A percentile compares a stretch with the other conserved stretches of the same genome.
These are phyloP conservation scores for Xerocomus amazonicus DNA, from an alignment of 1,284 basidiomycete genomes.

Conservation along the genomic window DNA sequence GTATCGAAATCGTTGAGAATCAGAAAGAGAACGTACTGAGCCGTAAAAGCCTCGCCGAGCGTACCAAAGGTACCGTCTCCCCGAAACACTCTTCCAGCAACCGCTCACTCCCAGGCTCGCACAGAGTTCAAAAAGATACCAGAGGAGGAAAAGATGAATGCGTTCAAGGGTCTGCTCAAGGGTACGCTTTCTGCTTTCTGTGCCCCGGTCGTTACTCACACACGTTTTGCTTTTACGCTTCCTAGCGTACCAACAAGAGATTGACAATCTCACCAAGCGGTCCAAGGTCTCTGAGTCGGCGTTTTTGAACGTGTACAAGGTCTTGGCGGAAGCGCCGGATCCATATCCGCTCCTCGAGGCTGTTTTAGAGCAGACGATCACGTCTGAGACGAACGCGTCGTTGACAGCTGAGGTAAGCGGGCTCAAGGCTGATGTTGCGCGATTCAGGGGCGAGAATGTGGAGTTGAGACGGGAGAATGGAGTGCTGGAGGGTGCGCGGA, in stretches of 20 bases:
- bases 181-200: slow-evolving; percentile 37
- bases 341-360: slow-evolving; percentile 94
- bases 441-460: slow-evolving; percentile 74
- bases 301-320: slow-evolving; percentile 91
- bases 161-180: slow-evolving; percentile 87
- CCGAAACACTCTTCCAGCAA: background rate
- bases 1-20: slow-evolving; percentile 93
- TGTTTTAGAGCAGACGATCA: slow-evolving; percentile 89
- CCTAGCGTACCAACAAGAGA: slow-evolving; percentile 97
- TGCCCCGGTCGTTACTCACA: background rate
- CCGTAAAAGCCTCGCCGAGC: slow-evolving; percentile 89
- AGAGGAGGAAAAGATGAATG: slow-evolving; percentile 78
- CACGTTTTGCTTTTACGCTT: background rate
- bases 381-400: slow-evolving; percentile 45
- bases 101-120: background rate
- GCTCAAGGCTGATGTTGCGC: slow-evolving; percentile 68
- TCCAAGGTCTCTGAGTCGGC: slow-evolving; percentile 90
- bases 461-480: slow-evolving; percentile 66
- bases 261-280: slow-evolving; percentile 90
- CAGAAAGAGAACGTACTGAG: slow-evolving; percentile 94
- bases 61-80: slow-evolving; percentile 74
- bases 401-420: slow-evolving; percentile 61
- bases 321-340: slow-evolving; percentile 91
- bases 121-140: slow-evolving; percentile 92
- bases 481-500: slow-evolving; percentile 57